Conservation (phyloP, 2,329 filamentous ascomycete species). For the Seiridium cupressi region DNA sequence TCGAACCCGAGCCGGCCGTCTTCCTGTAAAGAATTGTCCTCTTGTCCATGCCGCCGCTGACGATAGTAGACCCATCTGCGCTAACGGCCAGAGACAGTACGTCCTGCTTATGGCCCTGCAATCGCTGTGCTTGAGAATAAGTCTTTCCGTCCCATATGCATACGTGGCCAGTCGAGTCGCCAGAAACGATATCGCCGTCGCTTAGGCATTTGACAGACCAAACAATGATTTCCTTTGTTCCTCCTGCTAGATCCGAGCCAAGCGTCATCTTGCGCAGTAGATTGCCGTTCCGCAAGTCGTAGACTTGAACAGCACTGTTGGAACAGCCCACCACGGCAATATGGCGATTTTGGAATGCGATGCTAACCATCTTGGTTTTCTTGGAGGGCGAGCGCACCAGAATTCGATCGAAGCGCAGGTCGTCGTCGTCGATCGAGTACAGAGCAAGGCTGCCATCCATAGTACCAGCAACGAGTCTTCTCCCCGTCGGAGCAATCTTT, state of each 20-base stretch:
- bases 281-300: conserved; percentile 77
- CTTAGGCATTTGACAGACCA: conserved; percentile 91
- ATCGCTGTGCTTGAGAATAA: conserved; percentile 81
- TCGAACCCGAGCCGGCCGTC: conserved; percentile 54
- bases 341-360: conserved; percentile 83
- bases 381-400: conserved; percentile 76
- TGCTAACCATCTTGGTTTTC: conserved; percentile 84
- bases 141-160: conserved; percentile 93
- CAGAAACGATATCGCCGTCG: conserved; percentile 88
- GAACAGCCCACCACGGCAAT: conserved; percentile 87
- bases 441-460: conserved; percentile 87
- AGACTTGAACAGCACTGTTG: conserved; percentile 89
- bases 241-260: conserved; percentile 73
- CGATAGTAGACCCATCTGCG: conserved; percentile 74
- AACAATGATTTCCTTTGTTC: conserved; percentile 81
- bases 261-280: conserved; percentile 81
- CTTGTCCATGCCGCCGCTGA: conserved; percentile 91
- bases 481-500: conserved; percentile 29
- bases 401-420: conserved; percentile 76
- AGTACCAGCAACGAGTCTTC: conserved; percentile 75
- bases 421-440: conserved; percentile 81
- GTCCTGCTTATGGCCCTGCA: conserved; percentile 86
- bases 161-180: conserved; percentile 90
- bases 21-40: conserved; percentile 81
- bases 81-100: conserved; percentile 84